A percentile compares a stretch with the other conserved stretches of the same genome.
These are phyloP conservation scores for Phragmites australis DNA, from an alignment of 176 grass and related monocot species.

Conservation along the genomic window DNA sequence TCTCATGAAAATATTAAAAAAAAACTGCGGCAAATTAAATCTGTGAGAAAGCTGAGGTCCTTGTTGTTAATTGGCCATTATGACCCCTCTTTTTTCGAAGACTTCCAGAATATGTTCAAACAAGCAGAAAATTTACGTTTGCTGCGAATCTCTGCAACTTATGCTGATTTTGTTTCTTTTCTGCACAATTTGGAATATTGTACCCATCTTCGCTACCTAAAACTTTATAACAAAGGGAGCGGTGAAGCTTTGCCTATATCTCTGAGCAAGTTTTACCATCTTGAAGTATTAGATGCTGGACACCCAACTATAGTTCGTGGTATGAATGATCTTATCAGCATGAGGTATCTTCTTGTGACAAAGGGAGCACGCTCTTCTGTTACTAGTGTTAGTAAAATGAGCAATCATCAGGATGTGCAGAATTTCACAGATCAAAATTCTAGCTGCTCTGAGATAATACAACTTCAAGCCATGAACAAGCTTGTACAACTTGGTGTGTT, in stretches of 20 bases:
- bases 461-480: too few relatives aligned
- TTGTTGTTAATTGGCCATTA: constrained; percentile 35
- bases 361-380: not conserved
- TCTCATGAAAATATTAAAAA: not conserved
- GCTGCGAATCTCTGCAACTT: constrained; percentile 7
- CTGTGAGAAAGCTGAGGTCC: constrained; percentile 27
- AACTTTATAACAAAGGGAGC: not conserved
- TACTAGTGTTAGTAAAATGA: not conserved
- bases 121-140: constrained; percentile 16
- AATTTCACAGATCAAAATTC: constrained; percentile 37
- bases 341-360: constrained; percentile 46
- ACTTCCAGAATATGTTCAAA: not conserved
- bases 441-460: constrained; percentile 23
- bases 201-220: constrained; percentile 38
- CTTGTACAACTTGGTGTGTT: too few relatives aligned
- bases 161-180: constrained; percentile 15
- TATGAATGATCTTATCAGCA: constrained; percentile 47
- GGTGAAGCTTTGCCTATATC: not conserved
- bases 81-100: not conserved
- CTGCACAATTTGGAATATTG: not conserved
- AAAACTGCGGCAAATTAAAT: not conserved
- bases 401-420: constrained; percentile 23
- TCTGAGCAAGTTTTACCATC: constrained; percentile 32
- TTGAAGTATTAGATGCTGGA: constrained; percentile 42
- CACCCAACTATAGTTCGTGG: constrained; percentile 1